phyloP scores from a whole-genome alignment of 139 green algal genomes.

The Closterium sp. region DNA sequence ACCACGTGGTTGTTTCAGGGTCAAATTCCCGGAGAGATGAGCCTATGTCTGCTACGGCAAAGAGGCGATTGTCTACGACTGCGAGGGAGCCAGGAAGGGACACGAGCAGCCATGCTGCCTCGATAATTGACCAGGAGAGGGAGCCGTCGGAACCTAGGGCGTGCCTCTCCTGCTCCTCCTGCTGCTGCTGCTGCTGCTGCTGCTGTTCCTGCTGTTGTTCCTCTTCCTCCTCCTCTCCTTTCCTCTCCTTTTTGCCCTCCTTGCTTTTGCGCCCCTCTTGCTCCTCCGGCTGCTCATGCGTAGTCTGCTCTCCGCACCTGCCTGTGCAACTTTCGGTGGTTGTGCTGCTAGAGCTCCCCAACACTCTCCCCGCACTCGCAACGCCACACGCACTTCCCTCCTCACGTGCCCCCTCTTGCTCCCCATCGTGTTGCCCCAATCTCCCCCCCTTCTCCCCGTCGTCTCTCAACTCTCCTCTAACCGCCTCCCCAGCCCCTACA shows the following conservation, averaged over 20 bases:
- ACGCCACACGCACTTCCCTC: constrained; percentile 5
- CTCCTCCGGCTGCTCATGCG: not conserved
- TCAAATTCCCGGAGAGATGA: not conserved
- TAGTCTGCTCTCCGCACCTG: not conserved
- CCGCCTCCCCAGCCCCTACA: not conserved
- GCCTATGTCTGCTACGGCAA: not conserved
- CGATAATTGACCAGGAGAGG: not conserved
- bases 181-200: constrained; percentile 1
- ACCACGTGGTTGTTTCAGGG: not conserved
- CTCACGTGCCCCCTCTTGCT: not conserved
- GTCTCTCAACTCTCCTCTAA: constrained; percentile 11
- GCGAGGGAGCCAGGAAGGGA: not conserved
- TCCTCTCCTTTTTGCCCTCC: not conserved
- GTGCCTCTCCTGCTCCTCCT: not conserved
- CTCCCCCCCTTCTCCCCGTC: not conserved
- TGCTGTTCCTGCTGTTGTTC: not conserved
- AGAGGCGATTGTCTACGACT: constrained; percentile 1
- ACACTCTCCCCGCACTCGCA: constrained; percentile 1
- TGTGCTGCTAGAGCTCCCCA: not conserved
- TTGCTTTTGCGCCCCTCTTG: not conserved
- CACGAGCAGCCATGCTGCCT: not conserved
- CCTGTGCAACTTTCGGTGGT: not conserved
- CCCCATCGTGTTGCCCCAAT: constrained; percentile 2
- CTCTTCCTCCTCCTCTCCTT: not conserved
- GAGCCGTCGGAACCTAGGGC: not conserved